Percentiles rank a stretch among this genome's conserved stretches.
These are phyloP conservation scores for Cryptococcus sp. DNA, from an alignment of 1,284 basidiomycete species.

Conservation along the genomic window DNA sequence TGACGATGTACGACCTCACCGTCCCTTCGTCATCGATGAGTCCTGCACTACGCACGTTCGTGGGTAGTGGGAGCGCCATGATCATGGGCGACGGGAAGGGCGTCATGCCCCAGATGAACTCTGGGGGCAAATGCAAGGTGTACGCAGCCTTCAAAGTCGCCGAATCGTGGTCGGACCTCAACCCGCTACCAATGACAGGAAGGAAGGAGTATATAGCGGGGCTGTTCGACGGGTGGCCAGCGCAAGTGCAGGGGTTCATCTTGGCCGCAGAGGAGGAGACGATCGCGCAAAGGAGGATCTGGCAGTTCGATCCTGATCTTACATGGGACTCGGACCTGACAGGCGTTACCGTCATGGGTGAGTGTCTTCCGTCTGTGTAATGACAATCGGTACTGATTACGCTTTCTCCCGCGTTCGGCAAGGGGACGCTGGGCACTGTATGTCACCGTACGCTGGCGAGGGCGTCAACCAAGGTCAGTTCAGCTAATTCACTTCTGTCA, in stretches of 20 bases:
- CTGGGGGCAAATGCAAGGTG: slow-evolving; percentile 44
- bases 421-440: slow-evolving; percentile 59
- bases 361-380: slow-evolving; percentile 11
- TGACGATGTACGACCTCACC: slow-evolving; percentile 43
- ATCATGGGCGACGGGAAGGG: slow-evolving; percentile 36
- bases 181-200: slow-evolving; percentile 18
- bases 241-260: slow-evolving; percentile 27
- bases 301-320: slow-evolving; percentile 26
- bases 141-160: slow-evolving; percentile 41
- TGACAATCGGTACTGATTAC: neutral
- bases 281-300: slow-evolving; percentile 32
- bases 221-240: slow-evolving; percentile 40
- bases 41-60: slow-evolving; percentile 34
- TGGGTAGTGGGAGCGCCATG: slow-evolving; percentile 47
- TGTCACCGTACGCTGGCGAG: slow-evolving; percentile 57
- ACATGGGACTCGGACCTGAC: slow-evolving; percentile 30
- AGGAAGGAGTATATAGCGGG: slow-evolving; percentile 21
- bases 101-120: slow-evolving; percentile 50
- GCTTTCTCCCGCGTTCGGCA: slow-evolving; percentile 20
- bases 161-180: slow-evolving; percentile 32
- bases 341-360: slow-evolving; percentile 32
- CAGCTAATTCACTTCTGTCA: neutral
- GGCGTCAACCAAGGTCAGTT: slow-evolving; percentile 54
- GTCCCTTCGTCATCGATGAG: slow-evolving; percentile 30
- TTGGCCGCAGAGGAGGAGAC: slow-evolving; percentile 33